A percentile compares a stretch with the other conserved stretches of the same genome.
Evolutionary conservation across 495 filamentous ascomycete species (phyloP).

Genomic region (Beverwykella pulmonaria): DNA sequence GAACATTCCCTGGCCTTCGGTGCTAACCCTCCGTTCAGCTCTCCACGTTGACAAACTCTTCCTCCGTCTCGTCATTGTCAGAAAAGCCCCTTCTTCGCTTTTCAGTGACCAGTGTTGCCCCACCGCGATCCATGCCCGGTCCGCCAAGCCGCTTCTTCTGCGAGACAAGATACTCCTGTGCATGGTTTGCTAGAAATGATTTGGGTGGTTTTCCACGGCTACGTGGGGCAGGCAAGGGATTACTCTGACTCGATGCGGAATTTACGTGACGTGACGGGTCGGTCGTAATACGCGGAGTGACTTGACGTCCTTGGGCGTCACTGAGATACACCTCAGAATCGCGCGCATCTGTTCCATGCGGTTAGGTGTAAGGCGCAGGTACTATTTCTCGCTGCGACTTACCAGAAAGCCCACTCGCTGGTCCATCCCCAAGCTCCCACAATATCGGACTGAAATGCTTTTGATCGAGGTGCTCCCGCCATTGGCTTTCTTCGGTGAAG

Average conservation of each 20-base stretch:
- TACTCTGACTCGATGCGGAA: neutral
- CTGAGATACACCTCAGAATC: constrained; percentile 46
- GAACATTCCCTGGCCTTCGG: neutral
- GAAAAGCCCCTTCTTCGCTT: constrained; percentile 47
- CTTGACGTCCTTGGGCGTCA: constrained; percentile 43
- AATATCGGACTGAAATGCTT: constrained; percentile 61
- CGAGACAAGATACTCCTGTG: constrained; percentile 48
- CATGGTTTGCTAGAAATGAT: constrained; percentile 47
- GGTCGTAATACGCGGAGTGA: constrained; percentile 43
- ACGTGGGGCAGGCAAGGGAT: constrained; percentile 9
- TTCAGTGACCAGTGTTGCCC: constrained; percentile 50
- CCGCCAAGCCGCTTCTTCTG: constrained; percentile 54
- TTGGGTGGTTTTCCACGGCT: constrained; percentile 49
- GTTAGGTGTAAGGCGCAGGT: neutral
- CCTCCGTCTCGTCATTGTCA: constrained; percentile 51
- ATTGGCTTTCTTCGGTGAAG: constrained; percentile 48
- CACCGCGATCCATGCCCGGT: constrained; percentile 52
- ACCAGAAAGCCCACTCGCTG: constrained; percentile 50
- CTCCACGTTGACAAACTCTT: constrained; percentile 41
- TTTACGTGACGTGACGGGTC: neutral
- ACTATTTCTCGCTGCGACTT: constrained; percentile 13
- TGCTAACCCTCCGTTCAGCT: neutral
- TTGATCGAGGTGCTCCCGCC: constrained; percentile 63
- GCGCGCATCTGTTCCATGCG: constrained; percentile 28
- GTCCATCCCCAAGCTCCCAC: constrained; percentile 71